Base-by-base conservation (phyloP, 129 eudicot genomes). In the Artemisia annua region DNA sequence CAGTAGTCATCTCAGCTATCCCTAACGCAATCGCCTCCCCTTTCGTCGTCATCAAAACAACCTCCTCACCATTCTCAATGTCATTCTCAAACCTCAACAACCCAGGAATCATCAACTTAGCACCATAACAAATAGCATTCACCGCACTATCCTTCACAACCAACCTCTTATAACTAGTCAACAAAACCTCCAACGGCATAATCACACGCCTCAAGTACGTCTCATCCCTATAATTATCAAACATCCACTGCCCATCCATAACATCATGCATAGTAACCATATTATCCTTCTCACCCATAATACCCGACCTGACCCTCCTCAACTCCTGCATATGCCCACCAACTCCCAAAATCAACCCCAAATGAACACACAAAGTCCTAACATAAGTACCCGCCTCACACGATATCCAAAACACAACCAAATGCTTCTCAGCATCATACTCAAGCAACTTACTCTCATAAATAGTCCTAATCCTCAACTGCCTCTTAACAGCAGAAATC, bases 201-300 rank as follows among this genome's bases (percentile, higher is more conserved):
- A 91, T 81, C 59, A 84, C 93, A 55, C 93, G 67, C 72, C 96
- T 88, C 81, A 91, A 71, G 55, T 91, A 91, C 39, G 72, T 91
- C 85, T 91, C 96, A 68, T 86, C 97, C 65, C 90, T 80, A 35
- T 84, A 84, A 70, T 84, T 91, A 88, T 86, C 90, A 78, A 72
- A 88, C 66, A 88, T 74, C 96, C 97, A 90, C 32, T 85, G 97
- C 0, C 82, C 97, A 86, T 91, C 97, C 93, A 91, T 86, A 16
- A 91, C 97, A 86, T 91, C 97, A 60, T 91, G 97, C 97, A 91
- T 91, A 0, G 93, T 91, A 5, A 88, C 83, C 97, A 91, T 91
- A 66, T 88, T 91, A 83, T 91, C 90, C 55, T 88, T 91, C 87
- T 91, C 97, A 1, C 97, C 96, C 88, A 86, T 78, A 28, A 91